These are phyloP conservation scores for Dactylellina drechsleri DNA, from an alignment of 2,329 filamentous ascomycete species.

Conservation along the genomic window DNA sequence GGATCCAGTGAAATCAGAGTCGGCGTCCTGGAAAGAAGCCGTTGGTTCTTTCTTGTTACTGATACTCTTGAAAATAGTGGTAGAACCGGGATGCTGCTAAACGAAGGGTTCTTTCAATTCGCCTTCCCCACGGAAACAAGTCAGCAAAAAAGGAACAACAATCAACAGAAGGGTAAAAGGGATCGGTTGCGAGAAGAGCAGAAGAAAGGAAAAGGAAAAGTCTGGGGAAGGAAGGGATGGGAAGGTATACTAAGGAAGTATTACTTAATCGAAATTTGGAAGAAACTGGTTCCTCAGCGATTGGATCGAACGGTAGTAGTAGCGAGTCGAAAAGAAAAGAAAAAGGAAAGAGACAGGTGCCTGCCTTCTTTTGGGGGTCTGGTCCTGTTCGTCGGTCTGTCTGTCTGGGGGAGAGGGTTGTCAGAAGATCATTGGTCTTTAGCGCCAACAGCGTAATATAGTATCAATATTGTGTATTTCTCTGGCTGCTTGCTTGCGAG, in stretches of 20 bases:
- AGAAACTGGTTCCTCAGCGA: conserved; percentile 32
- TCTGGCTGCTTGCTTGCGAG: too few relatives aligned
- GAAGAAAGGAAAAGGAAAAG: conserved; percentile 24
- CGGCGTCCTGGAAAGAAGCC: conserved; percentile 28
- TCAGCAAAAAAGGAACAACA: conserved; percentile 35
- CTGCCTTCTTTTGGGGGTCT: conserved; percentile 41
- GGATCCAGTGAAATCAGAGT: conserved; percentile 18
- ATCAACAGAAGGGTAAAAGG: conserved; percentile 10
- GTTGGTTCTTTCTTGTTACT: conserved; percentile 2
- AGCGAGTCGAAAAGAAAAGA: background rate
- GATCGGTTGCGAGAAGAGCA: conserved; percentile 11
- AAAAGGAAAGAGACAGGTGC: conserved; percentile 1
- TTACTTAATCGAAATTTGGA: conserved; percentile 54
- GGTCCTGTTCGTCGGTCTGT: conserved; percentile 2
- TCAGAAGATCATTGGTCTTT: conserved; percentile 55
- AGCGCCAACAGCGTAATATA: conserved; percentile 55
- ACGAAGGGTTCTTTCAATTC: conserved; percentile 27
- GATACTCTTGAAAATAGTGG: conserved; percentile 5
- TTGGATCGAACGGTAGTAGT: conserved; percentile 33
- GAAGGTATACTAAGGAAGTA: conserved; percentile 49
- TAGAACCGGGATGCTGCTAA: conserved; percentile 7
- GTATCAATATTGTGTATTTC: conserved; percentile 20
- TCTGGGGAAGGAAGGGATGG: conserved; percentile 39
- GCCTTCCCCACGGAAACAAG: conserved; percentile 48
- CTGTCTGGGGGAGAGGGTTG: conserved; percentile 34